Base-by-base conservation (phyloP, 2,329 filamentous ascomycete species). In the Fusarium lateritium region DNA sequence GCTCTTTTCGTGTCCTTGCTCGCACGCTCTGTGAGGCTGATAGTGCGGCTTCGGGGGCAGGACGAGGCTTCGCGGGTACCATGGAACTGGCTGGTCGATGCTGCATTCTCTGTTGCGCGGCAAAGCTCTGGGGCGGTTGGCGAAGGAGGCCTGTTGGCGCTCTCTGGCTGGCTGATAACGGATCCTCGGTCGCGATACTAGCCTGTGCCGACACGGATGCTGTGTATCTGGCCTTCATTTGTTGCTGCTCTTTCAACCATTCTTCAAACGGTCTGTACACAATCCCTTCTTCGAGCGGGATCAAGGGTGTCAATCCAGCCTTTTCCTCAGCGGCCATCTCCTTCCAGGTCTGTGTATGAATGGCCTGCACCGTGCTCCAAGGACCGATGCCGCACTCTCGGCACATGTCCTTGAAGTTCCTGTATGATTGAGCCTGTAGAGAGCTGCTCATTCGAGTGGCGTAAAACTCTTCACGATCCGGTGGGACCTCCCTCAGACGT, bases 321-420 rank as follows among this genome's bases (percentile, higher is more conserved):
- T 91, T 88, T 75, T 91, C 89, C 77, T 91, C 89, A n/a, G 88
- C 84, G 1, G 88, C 88, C 78, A 91, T 88, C 74, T 91, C 89
- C 72, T 88, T 87, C 85, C 89, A 91, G 2, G 87, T 87, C 52
- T 86, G 85, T 42, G 85, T 86, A 71, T 86, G 83, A 4, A 84
- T 77, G 26, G 84, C 76, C 65, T 85, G 81, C 6, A 80, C 77
- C 11, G 79, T 71, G 55, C 79, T 81, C 83, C 83, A 88, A 3
- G 87, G 86, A 0, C 89, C 89, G 52, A 91, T 85, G 39, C 85
- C 83, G 72, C 88, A 90, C 40, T 85, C 83, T 26, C 79, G 81
- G 73, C 88, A 90, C 77, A 90, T 82, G 1, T 86, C 84, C 72
- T 84, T 83, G 47, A 90, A 79, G 47, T 87, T 89, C 36, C 79